Conservation (phyloP, 208 protist genomes). For the Polymyxa betae region DNA sequence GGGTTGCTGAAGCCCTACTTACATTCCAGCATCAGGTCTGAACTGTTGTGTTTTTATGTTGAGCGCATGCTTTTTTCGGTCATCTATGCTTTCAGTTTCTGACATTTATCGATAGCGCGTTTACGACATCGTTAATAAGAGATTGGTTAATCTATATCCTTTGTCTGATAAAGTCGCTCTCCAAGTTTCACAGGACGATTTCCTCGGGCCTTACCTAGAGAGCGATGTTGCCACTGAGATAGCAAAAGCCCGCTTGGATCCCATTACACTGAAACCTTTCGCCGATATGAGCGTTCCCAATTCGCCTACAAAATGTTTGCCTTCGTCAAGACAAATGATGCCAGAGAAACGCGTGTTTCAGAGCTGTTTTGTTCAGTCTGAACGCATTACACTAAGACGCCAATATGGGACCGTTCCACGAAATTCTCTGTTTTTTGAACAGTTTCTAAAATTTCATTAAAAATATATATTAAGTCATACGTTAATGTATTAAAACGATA, state of each 20-base stretch:
- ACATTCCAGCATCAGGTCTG: constrained; percentile 59
- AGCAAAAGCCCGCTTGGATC: background rate
- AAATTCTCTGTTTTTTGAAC: no score
- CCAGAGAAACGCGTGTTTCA: background rate
- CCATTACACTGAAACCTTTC: constrained; percentile 28
- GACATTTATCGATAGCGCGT: constrained; percentile 26
- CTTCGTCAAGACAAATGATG: background rate
- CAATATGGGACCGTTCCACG: constrained; percentile 20
- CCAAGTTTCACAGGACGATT: background rate
- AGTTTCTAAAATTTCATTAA: no score
- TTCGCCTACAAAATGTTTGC: background rate
- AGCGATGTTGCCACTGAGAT: background rate
- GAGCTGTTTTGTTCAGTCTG: background rate
- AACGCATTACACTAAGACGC: background rate
- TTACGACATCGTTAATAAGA: constrained; percentile 15
- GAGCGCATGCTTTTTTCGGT: no score
- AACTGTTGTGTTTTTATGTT: background rate
- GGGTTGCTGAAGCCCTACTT: constrained; percentile 2
- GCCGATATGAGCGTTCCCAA: background rate
- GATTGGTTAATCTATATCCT: constrained; percentile 35
- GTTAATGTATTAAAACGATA: no score
- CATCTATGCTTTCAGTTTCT: background rate
- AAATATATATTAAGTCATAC: no score
- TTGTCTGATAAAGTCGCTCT: background rate
- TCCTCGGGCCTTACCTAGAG: constrained; percentile 20